A percentile compares a stretch with the other conserved stretches of the same genome.
phyloP scores from a whole-genome alignment of 106 monocot genomes.

The Platanthera zijinensis region DNA sequence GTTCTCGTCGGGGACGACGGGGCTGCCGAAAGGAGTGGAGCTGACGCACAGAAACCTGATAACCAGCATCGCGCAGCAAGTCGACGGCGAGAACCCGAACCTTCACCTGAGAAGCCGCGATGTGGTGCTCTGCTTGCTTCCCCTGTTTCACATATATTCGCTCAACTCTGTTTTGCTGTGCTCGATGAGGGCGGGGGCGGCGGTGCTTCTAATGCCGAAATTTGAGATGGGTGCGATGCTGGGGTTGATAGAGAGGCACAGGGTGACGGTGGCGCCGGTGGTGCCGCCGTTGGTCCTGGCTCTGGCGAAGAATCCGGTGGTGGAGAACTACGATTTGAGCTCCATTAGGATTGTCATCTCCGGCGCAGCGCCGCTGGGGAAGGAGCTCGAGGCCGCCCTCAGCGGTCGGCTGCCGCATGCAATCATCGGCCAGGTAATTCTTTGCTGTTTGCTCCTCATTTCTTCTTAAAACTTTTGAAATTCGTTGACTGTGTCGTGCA shows the following conservation, averaged over 20 bases:
- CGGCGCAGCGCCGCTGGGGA: conserved; percentile 88
- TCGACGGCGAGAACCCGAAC: conserved; percentile 94
- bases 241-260: conserved; percentile 41
- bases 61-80: conserved; percentile 74
- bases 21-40: conserved; percentile 79
- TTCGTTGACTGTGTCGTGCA: too few relatives aligned
- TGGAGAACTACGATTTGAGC: conserved; percentile 65
- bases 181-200: conserved; percentile 66
- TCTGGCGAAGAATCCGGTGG: conserved; percentile 60
- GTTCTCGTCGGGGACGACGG: conserved; percentile 92
- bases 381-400: conserved; percentile 68
- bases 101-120: conserved; percentile 42
- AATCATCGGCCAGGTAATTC: conserved; percentile 68
- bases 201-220: conserved; percentile 67
- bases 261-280: conserved; percentile 69
- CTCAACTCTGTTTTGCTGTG: conserved; percentile 82
- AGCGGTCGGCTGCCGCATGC: conserved; percentile 60
- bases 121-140: conserved; percentile 87
- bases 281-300: conserved; percentile 91
- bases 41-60: conserved; percentile 66
- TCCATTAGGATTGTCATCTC: conserved; percentile 72
- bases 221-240: conserved; percentile 74
- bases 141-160: conserved; percentile 87
- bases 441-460: neutral
- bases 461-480: too few relatives aligned